Evolutionary conservation across 495 filamentous ascomycete species (phyloP).

Genomic region (Xylaria nigripes): DNA sequence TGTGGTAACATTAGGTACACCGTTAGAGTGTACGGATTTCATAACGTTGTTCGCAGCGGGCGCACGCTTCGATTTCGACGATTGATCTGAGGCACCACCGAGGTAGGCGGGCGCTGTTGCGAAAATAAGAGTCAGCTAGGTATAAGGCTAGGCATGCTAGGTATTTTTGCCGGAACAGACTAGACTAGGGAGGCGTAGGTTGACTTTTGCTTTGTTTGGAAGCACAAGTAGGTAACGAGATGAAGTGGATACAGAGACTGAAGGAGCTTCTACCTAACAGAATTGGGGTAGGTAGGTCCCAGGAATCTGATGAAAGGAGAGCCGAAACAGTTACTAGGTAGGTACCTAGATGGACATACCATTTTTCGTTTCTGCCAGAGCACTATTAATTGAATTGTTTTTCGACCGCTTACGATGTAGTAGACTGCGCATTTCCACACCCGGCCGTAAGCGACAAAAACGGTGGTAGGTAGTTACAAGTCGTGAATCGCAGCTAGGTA

Average conservation of each 20-base stretch:
- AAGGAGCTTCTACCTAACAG: too few species aligned
- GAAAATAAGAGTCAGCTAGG: conserved; percentile 3
- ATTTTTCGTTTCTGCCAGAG: background rate
- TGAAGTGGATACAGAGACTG: background rate
- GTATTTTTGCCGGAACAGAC: background rate
- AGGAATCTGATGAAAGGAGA: background rate
- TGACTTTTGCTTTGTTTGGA: background rate
- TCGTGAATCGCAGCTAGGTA: background rate
- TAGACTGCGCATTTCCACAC: conserved; percentile 5
- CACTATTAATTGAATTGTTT: background rate
- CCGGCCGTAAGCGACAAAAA: background rate
- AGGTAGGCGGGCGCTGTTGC: conserved; percentile 13
- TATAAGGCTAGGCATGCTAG: too few species aligned
- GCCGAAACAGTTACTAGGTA: background rate
- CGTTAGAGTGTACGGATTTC: conserved; percentile 30
- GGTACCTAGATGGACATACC: too few species aligned
- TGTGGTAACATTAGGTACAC: conserved; percentile 12
- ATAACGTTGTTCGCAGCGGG: conserved; percentile 29
- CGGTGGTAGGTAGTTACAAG: background rate
- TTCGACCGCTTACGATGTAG: background rate
- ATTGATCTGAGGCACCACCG: conserved; percentile 15
- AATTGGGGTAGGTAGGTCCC: too few species aligned
- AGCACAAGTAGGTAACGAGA: background rate
- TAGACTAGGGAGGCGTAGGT: background rate
- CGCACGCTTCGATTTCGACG: conserved; percentile 19